phyloP scores from a whole-genome alignment of 805 yeast species.

The Candida adriatica region DNA sequence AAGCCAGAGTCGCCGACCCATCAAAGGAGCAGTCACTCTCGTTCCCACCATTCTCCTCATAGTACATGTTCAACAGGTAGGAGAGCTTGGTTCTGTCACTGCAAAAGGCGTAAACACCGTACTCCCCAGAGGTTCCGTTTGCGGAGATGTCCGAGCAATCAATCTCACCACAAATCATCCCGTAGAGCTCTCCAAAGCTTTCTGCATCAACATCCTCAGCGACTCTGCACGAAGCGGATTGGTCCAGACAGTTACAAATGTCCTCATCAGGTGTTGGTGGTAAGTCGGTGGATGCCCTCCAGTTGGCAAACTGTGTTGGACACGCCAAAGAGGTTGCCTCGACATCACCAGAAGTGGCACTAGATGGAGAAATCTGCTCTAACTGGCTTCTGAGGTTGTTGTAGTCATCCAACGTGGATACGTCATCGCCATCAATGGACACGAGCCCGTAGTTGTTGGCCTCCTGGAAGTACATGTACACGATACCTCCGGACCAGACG shows the following conservation, averaged over 20 bases:
- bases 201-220: slow-evolving; percentile 38
- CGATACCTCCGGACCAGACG: slow-evolving; percentile 93
- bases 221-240: slow-evolving; percentile 54
- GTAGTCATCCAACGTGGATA: slow-evolving; percentile 58
- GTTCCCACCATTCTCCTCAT: slow-evolving; percentile 38
- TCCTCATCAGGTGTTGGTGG: slow-evolving; percentile 74
- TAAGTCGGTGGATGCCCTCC: slow-evolving; percentile 61
- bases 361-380: slow-evolving; percentile 44
- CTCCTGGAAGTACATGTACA: slow-evolving; percentile 87
- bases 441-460: slow-evolving; percentile 79
- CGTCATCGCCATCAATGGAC: slow-evolving; percentile 39
- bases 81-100: slow-evolving; percentile 62
- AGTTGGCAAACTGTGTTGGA: slow-evolving; percentile 44
- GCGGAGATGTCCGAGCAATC: slow-evolving; percentile 57
- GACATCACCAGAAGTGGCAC: slow-evolving; percentile 31
- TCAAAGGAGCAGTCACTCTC: slow-evolving; percentile 60
- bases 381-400: slow-evolving; percentile 47
- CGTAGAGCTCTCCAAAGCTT: slow-evolving; percentile 57
- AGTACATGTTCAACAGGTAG: slow-evolving; percentile 61
- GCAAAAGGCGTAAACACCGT: slow-evolving; percentile 75
- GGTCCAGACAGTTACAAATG: slow-evolving; percentile 56
- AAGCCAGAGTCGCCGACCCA: slow-evolving; percentile 57
- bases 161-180: slow-evolving; percentile 47
- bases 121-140: slow-evolving; percentile 57
- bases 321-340: slow-evolving; percentile 34